A percentile compares a stretch with the other conserved stretches of the same genome.
Conservation (phyloP, 2,329 filamentous ascomycete species). For the Fusarium mundagurra region DNA sequence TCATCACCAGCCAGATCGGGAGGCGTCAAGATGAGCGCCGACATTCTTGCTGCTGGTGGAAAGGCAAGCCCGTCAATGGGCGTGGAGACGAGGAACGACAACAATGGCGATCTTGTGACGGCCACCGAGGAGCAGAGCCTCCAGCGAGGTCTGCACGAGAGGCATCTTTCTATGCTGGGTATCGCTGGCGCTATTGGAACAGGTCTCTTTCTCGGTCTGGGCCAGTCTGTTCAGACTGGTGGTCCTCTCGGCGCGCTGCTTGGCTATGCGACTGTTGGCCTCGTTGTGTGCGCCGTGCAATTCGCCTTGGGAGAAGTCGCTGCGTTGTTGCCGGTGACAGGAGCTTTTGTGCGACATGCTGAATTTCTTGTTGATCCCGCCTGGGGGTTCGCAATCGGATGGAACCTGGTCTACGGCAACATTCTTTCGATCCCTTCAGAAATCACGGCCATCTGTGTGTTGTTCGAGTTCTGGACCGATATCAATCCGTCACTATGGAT, state of each 20-base stretch:
- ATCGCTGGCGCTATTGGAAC: constrained; percentile 64
- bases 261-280: constrained; percentile 56
- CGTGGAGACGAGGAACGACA: background rate
- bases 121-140: constrained; percentile 36
- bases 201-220: constrained; percentile 45
- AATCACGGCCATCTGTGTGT: constrained; percentile 55
- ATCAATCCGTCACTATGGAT: constrained; percentile 44
- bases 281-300: constrained; percentile 58
- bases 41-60: constrained; percentile 8
- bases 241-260: constrained; percentile 55
- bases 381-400: constrained; percentile 63
- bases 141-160: constrained; percentile 40
- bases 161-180: constrained; percentile 61
- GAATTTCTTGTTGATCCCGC: constrained; percentile 64
- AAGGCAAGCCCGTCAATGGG: constrained; percentile 11
- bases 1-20: background rate
- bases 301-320: constrained; percentile 63
- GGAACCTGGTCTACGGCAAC: constrained; percentile 63
- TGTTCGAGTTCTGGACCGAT: constrained; percentile 52
- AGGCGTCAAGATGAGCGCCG: constrained; percentile 22
- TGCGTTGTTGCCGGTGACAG: constrained; percentile 56
- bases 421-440: constrained; percentile 61
- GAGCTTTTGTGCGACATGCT: constrained; percentile 60
- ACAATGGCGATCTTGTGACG: constrained; percentile 38
- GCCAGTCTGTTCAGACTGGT: constrained; percentile 54